These are phyloP conservation scores for Phytopythium cucurbitacearum DNA, from an alignment of 352 stramenopile genomes.

Conservation along the genomic window DNA sequence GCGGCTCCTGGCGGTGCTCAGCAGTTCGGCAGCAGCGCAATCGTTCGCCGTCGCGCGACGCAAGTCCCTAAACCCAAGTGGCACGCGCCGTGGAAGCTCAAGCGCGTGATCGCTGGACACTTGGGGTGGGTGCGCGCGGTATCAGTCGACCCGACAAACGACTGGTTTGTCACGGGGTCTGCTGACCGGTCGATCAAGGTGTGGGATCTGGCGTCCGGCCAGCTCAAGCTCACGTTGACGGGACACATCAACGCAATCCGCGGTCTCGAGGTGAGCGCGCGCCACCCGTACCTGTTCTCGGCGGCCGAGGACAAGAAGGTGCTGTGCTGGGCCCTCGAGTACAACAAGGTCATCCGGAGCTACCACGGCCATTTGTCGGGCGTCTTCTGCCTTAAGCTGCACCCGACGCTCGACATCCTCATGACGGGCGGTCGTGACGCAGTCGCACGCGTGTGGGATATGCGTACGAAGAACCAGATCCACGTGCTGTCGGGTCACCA, in stretches of 20 bases:
- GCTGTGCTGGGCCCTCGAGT: constrained; percentile 98
- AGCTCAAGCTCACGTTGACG: constrained; percentile 98
- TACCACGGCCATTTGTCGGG: constrained; percentile 99
- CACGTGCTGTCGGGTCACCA: constrained; percentile 96
- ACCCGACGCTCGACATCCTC: constrained; percentile 98
- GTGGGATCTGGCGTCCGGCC: constrained; percentile 96
- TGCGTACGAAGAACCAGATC: constrained; percentile 98
- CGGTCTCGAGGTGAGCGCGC: constrained; percentile 92
- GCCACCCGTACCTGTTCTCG: constrained; percentile 98
- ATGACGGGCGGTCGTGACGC: constrained; percentile 94
- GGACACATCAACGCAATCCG: constrained; percentile 98
- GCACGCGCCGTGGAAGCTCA: constrained; percentile 99
- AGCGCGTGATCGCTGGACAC: constrained; percentile 94
- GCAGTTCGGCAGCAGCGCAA: constrained; percentile 51
- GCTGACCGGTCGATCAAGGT: constrained; percentile 98
- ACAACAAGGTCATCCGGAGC: constrained; percentile 99
- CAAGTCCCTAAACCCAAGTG: constrained; percentile 96
- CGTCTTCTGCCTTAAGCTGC: constrained; percentile 96
- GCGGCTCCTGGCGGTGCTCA: constrained; percentile 14
- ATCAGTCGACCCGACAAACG: constrained; percentile 97
- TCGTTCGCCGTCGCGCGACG: constrained; percentile 73
- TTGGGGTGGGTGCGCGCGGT: constrained; percentile 97
- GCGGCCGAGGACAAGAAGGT: constrained; percentile 99
- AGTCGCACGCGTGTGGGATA: constrained; percentile 96
- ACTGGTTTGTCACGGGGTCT: constrained; percentile 97